These are phyloP conservation scores for Populus hybrid DNA, from an alignment of 441 rosid genomes.

Conservation along the genomic window DNA sequence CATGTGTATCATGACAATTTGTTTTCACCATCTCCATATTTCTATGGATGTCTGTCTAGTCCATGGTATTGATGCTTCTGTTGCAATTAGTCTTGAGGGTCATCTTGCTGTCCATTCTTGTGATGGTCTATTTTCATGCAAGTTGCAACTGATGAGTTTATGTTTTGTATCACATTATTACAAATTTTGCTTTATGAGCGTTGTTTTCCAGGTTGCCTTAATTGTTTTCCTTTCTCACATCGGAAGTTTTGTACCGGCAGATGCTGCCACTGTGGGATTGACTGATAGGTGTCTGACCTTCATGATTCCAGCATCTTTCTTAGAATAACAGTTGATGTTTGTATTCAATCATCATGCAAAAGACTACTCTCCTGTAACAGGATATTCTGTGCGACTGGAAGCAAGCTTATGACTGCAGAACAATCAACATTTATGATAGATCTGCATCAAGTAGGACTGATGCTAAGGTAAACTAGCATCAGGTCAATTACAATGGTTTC, in stretches of 20 bases:
- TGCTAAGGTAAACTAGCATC: conserved; percentile 64
- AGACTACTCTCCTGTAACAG: conserved; percentile 36
- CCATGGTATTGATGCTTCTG: neutral
- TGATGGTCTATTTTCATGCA: neutral
- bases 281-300: conserved; percentile 66
- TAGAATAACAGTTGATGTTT: conserved; percentile 10
- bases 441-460: conserved; percentile 97
- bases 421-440: conserved; percentile 98
- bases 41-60: neutral
- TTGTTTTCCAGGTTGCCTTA: conserved; percentile 73
- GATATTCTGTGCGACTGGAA: conserved; percentile 96
- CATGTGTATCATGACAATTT: neutral
- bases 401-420: conserved; percentile 85
- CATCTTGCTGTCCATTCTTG: neutral
- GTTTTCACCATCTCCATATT: neutral
- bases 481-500: conserved; percentile 20
- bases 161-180: conserved; percentile 9
- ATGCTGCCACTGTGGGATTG: conserved; percentile 90
- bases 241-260: conserved; percentile 99
- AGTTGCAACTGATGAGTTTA: conserved; percentile 4
- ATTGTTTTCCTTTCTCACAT: conserved; percentile 96
- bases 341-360: neutral
- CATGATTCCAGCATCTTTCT: conserved; percentile 19
- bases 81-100: neutral
- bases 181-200: conserved; percentile 1